Conservation (phyloP, 805 yeast genomes). For the Wickerhamomyces chaumierensis region DNA sequence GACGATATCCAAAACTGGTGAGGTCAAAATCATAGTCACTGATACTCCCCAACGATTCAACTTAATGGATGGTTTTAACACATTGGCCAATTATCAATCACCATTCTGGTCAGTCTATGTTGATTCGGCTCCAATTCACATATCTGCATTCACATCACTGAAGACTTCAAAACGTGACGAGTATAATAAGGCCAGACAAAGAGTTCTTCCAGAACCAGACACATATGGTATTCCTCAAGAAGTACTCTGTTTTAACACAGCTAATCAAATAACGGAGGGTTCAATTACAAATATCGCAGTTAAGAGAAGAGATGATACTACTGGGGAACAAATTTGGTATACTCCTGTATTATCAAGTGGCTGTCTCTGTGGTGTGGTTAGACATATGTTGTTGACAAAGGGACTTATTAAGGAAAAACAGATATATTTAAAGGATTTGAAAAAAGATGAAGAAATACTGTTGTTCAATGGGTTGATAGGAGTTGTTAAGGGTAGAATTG, state of each 20-base stretch:
- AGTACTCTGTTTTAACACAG: slow-evolving; percentile 57
- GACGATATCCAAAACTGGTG: slow-evolving; percentile 26
- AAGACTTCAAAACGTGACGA: slow-evolving; percentile 69
- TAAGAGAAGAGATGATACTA: slow-evolving; percentile 10
- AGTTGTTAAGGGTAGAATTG: slow-evolving; percentile 47
- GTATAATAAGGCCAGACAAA: slow-evolving; percentile 50
- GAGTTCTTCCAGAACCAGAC: slow-evolving; percentile 23
- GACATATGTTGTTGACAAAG: slow-evolving; percentile 50
- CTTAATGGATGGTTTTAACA: slow-evolving; percentile 19
- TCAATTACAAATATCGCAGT: slow-evolving; percentile 75
- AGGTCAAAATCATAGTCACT: slow-evolving; percentile 25
- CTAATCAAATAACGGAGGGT: slow-evolving; percentile 64
- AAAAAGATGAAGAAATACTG: slow-evolving; percentile 57
- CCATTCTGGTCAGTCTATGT: slow-evolving; percentile 50
- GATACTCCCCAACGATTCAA: slow-evolving; percentile 20
- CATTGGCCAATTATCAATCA: slow-evolving; percentile 17
- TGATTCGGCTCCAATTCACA: slow-evolving; percentile 38
- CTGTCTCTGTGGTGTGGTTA: slow-evolving; percentile 73
- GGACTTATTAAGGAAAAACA: slow-evolving; percentile 43
- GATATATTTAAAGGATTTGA: slow-evolving; percentile 33
- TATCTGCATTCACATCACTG: slow-evolving; percentile 74
- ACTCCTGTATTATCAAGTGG: slow-evolving; percentile 78
- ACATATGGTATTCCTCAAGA: slow-evolving; percentile 36
- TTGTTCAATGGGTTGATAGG: slow-evolving; percentile 82
- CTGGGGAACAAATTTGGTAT: slow-evolving; percentile 42